Evolutionary conservation across 805 yeast genomes (phyloP).

Genomic region (Dipodascus geniculatus): DNA sequence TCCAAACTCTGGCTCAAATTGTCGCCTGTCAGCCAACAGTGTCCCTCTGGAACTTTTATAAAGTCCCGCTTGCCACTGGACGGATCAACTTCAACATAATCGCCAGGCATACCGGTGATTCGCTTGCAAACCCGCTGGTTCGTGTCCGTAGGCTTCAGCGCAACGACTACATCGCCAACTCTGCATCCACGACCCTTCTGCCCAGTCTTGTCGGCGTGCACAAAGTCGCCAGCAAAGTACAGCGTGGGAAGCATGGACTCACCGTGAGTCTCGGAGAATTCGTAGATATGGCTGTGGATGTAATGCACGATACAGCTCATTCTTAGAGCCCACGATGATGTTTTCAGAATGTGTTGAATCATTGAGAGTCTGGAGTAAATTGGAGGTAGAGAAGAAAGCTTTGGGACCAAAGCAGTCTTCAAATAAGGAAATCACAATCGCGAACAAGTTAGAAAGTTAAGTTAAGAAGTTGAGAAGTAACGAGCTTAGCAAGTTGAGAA

Average conservation of each 20-base stretch:
- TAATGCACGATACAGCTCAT: slow-evolving; percentile 40
- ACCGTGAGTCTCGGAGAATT: slow-evolving; percentile 74
- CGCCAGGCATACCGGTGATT: slow-evolving; percentile 95
- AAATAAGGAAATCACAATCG: no score
- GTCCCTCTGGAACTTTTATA: slow-evolving; percentile 82
- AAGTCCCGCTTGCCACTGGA: slow-evolving; percentile 32
- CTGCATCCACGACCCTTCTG: slow-evolving; percentile 54
- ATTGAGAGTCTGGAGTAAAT: neutral
- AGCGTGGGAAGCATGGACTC: slow-evolving; percentile 94
- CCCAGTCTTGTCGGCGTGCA: slow-evolving; percentile 53
- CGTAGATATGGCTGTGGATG: slow-evolving; percentile 53
- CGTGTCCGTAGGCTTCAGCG: slow-evolving; percentile 83
- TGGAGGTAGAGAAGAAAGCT: neutral
- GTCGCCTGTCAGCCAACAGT: slow-evolving; percentile 96
- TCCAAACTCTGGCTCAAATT: slow-evolving; percentile 79
- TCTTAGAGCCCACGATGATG: slow-evolving; percentile 23
- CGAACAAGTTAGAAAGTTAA: no score
- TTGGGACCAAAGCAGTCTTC: no score
- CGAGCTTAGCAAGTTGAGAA: no score
- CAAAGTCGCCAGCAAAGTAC: slow-evolving; percentile 62
- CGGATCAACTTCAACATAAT: slow-evolving; percentile 71
- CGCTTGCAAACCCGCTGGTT: slow-evolving; percentile 81
- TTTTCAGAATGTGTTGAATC: neutral
- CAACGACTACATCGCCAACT: slow-evolving; percentile 82
- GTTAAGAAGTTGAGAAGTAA: no score